Evolutionary conservation across 345 rosid genomes (phyloP), one percentile per base, ranked within the genome.

Genomic region (Litchi chinensis): DNA sequence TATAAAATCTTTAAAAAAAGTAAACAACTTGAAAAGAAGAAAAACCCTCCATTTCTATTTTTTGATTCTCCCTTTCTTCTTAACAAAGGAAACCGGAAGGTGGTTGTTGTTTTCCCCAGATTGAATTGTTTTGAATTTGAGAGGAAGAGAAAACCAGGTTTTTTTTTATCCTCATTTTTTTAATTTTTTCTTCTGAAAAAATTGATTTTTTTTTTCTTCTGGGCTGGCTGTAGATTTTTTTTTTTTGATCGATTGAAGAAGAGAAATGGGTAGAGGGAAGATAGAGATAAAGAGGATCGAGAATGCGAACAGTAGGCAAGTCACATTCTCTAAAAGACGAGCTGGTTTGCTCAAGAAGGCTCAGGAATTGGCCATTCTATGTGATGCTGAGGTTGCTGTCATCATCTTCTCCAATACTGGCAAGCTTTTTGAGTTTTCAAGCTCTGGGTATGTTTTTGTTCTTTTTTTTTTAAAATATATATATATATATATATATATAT

Each of bases 271-370:
- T 75, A 89, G 98, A 78, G 98, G 97, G 11, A 95, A 93, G 84
- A 95, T 92, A 79, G 98, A 95, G 89, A 95, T 95, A 28, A 95
- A 89, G 87, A 95, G 88, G 86, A 95, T 95, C 66, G 98, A 95
- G 85, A 93, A 93, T 86, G 92, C 96, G 44, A 95, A 92, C 76
- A 95, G 93, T 86, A 93, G 99, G 79, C 98, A 95, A 86, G 98
- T 95, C 40, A 95, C 98, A 39, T 95, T 95, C 92, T 95, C 97
- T 22, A 95, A 95, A 85, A 89, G 98, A 76, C 91, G 98, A 82
- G 80, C 88, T 76, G 98, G 98, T 63, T 85, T 95, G 90, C 94
- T 95, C 6, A 95, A 95, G 83, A 92, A 95, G 76, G 94, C 98
- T 76, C 90, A 79, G 59, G 98, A 95, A 80, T 95, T 95, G 81